Evolutionary conservation across 2,329 filamentous ascomycete genomes (phyloP).

Genomic region (Fusarium irregulare): DNA sequence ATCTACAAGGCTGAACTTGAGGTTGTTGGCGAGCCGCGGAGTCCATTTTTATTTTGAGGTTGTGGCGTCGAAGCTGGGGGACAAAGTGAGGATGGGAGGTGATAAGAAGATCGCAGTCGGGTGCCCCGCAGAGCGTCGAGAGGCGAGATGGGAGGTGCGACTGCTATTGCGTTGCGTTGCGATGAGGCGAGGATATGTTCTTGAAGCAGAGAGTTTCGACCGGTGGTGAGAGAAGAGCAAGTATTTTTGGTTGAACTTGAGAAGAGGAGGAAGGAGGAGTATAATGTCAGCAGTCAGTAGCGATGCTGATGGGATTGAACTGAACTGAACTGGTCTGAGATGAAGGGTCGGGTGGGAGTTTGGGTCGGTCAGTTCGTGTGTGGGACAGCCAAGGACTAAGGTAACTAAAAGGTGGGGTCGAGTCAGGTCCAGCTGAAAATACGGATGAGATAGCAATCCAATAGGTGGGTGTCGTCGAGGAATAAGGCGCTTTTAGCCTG

Average conservation of each 20-base stretch:
- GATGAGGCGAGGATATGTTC: background rate
- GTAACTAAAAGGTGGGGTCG: constrained; percentile 34
- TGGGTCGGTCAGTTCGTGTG: constrained; percentile 23
- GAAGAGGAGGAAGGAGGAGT: constrained; percentile 1
- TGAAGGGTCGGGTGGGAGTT: constrained; percentile 19
- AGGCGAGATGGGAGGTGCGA: constrained; percentile 1
- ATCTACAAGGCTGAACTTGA: constrained; percentile 92
- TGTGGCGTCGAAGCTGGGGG: constrained; percentile 12
- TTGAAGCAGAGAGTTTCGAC: background rate
- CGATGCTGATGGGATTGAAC: constrained; percentile 16
- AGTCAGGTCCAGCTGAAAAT: constrained; percentile 27
- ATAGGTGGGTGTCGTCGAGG: background rate
- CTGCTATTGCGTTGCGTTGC: background rate
- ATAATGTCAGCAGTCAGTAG: constrained; percentile 19
- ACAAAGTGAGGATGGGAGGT: constrained; percentile 2
- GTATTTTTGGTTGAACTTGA: background rate
- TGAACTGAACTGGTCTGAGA: constrained; percentile 8
- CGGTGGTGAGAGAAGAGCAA: background rate
- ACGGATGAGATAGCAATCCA: constrained; percentile 14
- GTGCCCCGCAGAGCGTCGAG: constrained; percentile 33
- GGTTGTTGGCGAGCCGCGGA: constrained; percentile 50
- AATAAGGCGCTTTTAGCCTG: constrained; percentile 10
- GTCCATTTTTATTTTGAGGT: constrained; percentile 40
- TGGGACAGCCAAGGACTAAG: constrained; percentile 8
- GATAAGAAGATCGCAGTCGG: constrained; percentile 19